Conservation (phyloP, 768 basidiomycete species). For the Trametes villosa region DNA sequence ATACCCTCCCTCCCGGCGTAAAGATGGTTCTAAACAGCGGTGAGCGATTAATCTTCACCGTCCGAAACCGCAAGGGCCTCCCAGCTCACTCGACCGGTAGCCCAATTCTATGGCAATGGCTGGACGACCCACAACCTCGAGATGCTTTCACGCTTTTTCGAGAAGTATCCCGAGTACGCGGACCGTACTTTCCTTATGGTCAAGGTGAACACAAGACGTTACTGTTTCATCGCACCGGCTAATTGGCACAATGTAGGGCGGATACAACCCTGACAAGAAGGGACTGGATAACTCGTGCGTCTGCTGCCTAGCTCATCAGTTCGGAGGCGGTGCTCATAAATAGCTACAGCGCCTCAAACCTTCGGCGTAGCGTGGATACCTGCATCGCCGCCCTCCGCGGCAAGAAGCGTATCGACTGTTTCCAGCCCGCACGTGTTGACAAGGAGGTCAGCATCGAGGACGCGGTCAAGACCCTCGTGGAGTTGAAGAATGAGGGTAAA, state of each 20-base stretch:
- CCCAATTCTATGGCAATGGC: slow-evolving; percentile 60
- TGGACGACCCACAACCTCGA: slow-evolving; percentile 48
- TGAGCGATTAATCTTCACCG: slow-evolving; percentile 48
- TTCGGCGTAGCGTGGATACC: slow-evolving; percentile 50
- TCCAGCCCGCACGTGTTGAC: slow-evolving; percentile 57
- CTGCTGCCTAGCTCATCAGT: no score
- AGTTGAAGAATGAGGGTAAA: slow-evolving; percentile 55
- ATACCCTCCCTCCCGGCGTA: slow-evolving; percentile 44
- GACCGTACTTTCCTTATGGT: slow-evolving; percentile 53
- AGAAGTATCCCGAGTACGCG: slow-evolving; percentile 46
- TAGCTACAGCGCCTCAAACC: no score
- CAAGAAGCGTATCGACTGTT: slow-evolving; percentile 63
- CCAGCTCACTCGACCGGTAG: slow-evolving; percentile 29
- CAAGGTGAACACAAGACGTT: slow-evolving; percentile 38
- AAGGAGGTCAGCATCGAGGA: slow-evolving; percentile 50
- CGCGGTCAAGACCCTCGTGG: slow-evolving; percentile 44
- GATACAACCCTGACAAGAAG: slow-evolving; percentile 2
- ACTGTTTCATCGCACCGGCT: neutral
- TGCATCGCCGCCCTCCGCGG: slow-evolving; percentile 51
- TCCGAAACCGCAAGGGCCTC: slow-evolving; percentile 53
- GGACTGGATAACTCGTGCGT: slow-evolving; percentile 35
- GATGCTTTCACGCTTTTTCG: slow-evolving; percentile 54
- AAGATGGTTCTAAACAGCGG: slow-evolving; percentile 59
- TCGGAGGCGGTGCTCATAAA: no score
- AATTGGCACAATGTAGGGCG: slow-evolving; percentile 23